Evolutionary conservation across 2,329 filamentous ascomycete genomes (phyloP).

Genomic region (Aspergillus piperis): DNA sequence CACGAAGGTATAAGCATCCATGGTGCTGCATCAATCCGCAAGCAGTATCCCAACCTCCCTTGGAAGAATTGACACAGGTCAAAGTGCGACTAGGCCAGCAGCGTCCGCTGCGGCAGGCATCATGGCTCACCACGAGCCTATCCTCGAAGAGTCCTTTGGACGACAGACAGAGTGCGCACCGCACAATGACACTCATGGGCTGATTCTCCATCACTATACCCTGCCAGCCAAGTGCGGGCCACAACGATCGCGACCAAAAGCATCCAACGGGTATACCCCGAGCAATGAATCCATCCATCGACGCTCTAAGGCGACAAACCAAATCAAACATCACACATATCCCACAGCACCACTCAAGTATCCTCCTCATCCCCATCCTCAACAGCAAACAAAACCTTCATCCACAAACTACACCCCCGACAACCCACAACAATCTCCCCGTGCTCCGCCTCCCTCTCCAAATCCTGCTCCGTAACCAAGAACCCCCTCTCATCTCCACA

Average conservation of each 20-base stretch:
- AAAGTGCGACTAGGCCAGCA: background rate
- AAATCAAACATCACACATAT: background rate
- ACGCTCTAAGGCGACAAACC: background rate
- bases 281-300: background rate
- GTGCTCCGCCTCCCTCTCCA: conserved; percentile 52
- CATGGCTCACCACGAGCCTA: background rate
- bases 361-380: conserved; percentile 29
- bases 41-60: background rate
- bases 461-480: conserved; percentile 55
- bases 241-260: background rate
- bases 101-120: too few species aligned
- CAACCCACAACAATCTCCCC: conserved; percentile 63
- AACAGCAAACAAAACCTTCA: conserved; percentile 61
- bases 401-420: conserved; percentile 64
- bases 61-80: background rate
- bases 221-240: background rate
- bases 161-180: background rate
- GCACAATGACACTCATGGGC: too few species aligned
- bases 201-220: too few species aligned
- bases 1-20: background rate
- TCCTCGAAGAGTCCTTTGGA: background rate
- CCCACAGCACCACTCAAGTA: conserved; percentile 28
- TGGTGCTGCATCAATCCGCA: too few species aligned
- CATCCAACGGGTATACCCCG: background rate
- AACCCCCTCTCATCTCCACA: conserved; percentile 62